A percentile compares a stretch with the other conserved stretches of the same genome.
These are phyloP conservation scores for Digitaria exilis DNA, from an alignment of 202 grass and related monocot species.

Conservation along the genomic window DNA sequence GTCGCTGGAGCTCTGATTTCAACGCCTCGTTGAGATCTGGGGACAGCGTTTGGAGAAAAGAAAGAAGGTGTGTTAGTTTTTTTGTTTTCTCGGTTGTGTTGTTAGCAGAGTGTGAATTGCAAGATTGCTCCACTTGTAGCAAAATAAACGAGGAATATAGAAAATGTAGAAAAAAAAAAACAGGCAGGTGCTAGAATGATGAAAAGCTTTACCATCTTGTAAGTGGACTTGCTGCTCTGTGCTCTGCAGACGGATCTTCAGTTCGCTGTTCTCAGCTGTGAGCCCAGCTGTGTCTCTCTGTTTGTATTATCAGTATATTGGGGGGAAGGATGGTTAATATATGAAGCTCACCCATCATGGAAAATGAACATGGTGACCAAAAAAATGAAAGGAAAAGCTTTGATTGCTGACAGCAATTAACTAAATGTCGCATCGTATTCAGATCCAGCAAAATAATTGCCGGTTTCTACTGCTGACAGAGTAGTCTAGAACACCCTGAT, in stretches of 20 bases:
- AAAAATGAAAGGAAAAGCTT: neutral
- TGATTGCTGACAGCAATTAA: neutral
- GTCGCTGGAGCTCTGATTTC: conserved; percentile 62
- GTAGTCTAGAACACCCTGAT: neutral
- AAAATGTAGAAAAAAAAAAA: neutral
- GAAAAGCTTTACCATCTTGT: conserved; percentile 55
- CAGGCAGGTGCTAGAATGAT: neutral
- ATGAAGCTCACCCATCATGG: neutral
- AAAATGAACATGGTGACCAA: neutral
- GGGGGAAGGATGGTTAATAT: neutral
- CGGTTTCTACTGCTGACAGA: neutral
- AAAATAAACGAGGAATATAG: neutral
- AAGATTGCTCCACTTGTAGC: neutral
- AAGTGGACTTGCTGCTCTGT: conserved; percentile 57
- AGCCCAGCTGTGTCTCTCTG: conserved; percentile 61
- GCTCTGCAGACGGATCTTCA: conserved; percentile 51
- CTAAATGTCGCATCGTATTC: neutral
- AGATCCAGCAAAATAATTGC: neutral
- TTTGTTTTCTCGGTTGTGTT: neutral
- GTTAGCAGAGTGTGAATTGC: neutral
- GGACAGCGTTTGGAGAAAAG: neutral
- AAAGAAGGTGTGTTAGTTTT: neutral
- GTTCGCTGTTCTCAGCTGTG: conserved; percentile 51
- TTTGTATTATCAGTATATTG: neutral
- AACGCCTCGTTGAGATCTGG: conserved; percentile 65